Evolutionary conservation across 2,329 filamentous ascomycete genomes (phyloP).

Genomic region (Verticillium dahliae): DNA sequence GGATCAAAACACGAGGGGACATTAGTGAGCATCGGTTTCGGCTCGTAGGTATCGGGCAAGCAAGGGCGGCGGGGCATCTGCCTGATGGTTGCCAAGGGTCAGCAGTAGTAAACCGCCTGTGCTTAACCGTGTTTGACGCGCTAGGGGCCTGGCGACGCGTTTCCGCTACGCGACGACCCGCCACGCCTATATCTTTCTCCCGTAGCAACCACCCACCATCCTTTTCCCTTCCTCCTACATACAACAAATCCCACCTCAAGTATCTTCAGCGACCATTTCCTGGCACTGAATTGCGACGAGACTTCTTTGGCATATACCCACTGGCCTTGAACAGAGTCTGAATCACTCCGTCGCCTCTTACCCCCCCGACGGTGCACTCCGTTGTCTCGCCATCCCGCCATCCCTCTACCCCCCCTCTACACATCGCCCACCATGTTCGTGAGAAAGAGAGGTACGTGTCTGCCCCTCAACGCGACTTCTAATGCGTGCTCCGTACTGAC

Average conservation of each 20-base stretch:
- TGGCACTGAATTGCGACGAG: background rate
- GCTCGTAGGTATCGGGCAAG: background rate
- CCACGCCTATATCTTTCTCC: conserved; percentile 2
- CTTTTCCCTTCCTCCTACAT: conserved; percentile 12
- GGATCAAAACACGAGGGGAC: background rate
- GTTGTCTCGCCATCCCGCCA: conserved; percentile 14
- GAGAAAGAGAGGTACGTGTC: conserved; percentile 53
- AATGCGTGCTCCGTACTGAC: background rate
- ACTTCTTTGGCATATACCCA: background rate
- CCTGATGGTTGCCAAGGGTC: background rate
- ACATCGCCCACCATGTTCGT: conserved; percentile 47
- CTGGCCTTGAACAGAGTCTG: background rate
- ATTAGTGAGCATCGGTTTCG: background rate
- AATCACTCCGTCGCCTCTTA: background rate
- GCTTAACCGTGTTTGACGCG: conserved; percentile 17
- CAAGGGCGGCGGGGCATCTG: background rate
- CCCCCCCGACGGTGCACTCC: background rate
- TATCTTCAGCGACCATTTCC: background rate
- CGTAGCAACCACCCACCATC: conserved; percentile 1
- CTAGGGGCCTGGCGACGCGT: conserved; percentile 24
- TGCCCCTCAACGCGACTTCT: background rate
- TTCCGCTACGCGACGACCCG: conserved; percentile 22
- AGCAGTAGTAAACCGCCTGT: background rate
- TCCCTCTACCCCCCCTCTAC: conserved; percentile 6
- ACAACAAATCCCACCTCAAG: background rate